Base-by-base conservation (phyloP, 2,329 filamentous ascomycete genomes). In the Dothistroma pini region DNA sequence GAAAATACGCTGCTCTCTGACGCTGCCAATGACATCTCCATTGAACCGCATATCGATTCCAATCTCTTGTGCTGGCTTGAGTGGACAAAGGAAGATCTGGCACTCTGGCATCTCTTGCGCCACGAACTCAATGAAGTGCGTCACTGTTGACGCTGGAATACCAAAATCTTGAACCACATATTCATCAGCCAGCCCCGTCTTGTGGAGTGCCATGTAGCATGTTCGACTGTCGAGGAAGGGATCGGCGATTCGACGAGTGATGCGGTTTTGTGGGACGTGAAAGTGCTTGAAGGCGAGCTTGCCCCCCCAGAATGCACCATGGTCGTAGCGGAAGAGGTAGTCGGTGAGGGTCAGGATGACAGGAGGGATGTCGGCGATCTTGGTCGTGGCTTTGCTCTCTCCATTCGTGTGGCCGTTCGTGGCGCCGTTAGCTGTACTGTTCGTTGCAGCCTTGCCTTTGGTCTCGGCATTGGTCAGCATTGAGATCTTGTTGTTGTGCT, bases 261-360 rank as follows among this genome's bases (percentile, higher is more conserved):
- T 72, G 38, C 81, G 78, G 76, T 87, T 89, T 74, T 89, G 89
- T 0, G 87, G 87, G 53, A 77, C 83, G 38, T 81, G 69, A 72
- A 89, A 89, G 74, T 89, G 89, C 22, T 76, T 73, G 74, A 87
- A 89, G 1, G 86, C 84, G 60, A 86, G 84, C 22, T 76, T 76
- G 10, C 83, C 87, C 3, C 84, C 83, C 87, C 87, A 90, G 75
- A 89, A 89, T 2, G 83, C 86, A 52, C 86, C 87, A 38, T 87
- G 82, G 71, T 90, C 86, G 75, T 88, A 89, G 16, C 87, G 83
- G 74, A 90, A 90, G 61, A 89, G 82, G 72, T 90, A 90, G 69
- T 89, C 87, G 1, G 76, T 75, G 0, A 89, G 67, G 0, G 86
- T 86, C 1, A 89, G 80, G 59, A 83, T 83, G 60, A 89, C 86